Percentiles rank a stretch among this genome's conserved stretches.
Conservation (phyloP, 2,329 filamentous ascomycete genomes). For the Aspergillus aculeatinus region DNA sequence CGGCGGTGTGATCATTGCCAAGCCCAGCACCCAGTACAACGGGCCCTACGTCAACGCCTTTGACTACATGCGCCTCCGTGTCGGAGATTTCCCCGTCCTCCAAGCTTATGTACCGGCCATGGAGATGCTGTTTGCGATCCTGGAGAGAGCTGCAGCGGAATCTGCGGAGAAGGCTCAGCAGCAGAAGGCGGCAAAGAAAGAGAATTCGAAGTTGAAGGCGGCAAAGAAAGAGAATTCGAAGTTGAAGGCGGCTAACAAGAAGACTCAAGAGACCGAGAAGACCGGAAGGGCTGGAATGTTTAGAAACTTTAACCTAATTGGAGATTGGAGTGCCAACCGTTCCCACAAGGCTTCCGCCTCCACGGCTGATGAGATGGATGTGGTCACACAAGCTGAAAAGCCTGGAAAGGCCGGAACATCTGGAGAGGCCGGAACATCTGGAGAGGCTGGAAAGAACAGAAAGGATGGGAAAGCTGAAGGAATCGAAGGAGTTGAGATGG, state of each 20-base stretch:
- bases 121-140: conserved; percentile 51
- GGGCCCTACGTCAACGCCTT: conserved; percentile 55
- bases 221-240: conserved; percentile 18
- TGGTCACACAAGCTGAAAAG: no score
- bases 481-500: no score
- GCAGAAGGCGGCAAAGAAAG: conserved; percentile 20
- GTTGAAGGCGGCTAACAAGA: conserved; percentile 23
- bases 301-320: no score
- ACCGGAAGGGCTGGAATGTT: background rate
- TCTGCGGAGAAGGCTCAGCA: conserved; percentile 15
- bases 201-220: conserved; percentile 19
- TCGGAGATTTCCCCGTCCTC: conserved; percentile 58
- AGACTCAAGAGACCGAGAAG: background rate
- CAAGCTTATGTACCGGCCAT: conserved; percentile 59
- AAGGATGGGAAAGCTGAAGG: no score
- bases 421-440: no score
- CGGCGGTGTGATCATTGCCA: background rate
- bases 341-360: no score
- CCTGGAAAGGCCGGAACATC: no score
- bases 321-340: no score
- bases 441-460: no score
- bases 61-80: conserved; percentile 63
- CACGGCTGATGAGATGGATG: no score
- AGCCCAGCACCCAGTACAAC: background rate
- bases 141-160: conserved; percentile 30